Conservation (phyloP, 2,329 filamentous ascomycete genomes). For the Claviceps humidiphila region DNA sequence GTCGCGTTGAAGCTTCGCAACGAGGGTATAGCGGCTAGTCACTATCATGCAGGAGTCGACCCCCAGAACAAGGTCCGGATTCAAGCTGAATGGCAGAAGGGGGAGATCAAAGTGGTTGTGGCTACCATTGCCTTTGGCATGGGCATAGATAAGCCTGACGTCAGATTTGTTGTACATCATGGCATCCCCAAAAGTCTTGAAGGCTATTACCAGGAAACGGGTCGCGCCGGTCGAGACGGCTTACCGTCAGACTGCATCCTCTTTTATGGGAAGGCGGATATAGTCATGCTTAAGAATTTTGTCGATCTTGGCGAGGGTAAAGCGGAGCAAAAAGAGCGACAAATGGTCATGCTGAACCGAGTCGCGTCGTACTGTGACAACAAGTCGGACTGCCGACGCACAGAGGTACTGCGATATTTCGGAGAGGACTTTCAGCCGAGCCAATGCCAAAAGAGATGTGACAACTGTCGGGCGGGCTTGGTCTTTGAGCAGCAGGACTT, state of each 20-base stretch:
- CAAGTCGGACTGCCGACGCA: conserved; percentile 70
- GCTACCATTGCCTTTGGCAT: conserved; percentile 98
- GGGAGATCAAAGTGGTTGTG: conserved; percentile 75
- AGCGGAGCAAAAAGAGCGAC: conserved; percentile 67
- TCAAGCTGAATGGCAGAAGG: conserved; percentile 73
- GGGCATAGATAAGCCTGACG: conserved; percentile 98
- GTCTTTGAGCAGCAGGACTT: conserved; percentile 65
- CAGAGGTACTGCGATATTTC: conserved; percentile 88
- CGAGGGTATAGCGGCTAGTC: conserved; percentile 56
- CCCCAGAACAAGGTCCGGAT: conserved; percentile 53
- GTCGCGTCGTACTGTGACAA: conserved; percentile 88
- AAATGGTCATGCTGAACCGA: conserved; percentile 70
- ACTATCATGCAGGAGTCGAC: conserved; percentile 77
- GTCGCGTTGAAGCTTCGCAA: conserved; percentile 58
- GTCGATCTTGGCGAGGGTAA: conserved; percentile 71
- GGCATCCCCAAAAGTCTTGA: conserved; percentile 89
- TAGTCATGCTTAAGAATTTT: conserved; percentile 60
- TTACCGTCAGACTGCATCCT: conserved; percentile 79
- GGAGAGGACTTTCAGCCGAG: conserved; percentile 65
- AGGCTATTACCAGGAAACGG: conserved; percentile 97
- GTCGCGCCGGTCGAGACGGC: conserved; percentile 84
- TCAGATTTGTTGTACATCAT: conserved; percentile 92
- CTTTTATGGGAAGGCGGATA: conserved; percentile 74
- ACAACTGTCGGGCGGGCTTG: conserved; percentile 71
- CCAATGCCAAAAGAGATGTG: conserved; percentile 64